Conservation (phyloP, 1,139 yeast genomes). For the Saccharomyces pastorianus region DNA sequence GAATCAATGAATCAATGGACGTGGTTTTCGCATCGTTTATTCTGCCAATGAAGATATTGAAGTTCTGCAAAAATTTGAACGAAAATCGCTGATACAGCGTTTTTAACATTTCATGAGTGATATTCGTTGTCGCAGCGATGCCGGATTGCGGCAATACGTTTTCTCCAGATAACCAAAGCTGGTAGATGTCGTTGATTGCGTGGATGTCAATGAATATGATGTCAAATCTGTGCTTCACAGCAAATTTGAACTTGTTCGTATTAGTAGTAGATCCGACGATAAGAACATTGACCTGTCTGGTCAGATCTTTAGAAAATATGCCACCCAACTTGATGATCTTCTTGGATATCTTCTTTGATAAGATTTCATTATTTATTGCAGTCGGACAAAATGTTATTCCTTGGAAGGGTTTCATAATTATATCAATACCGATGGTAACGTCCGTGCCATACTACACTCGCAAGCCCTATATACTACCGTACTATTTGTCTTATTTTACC, state of each 20-base stretch:
- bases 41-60: conserved; percentile 28
- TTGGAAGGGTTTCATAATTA: conserved; percentile 23
- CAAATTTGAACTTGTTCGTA: conserved; percentile 26
- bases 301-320: conserved; percentile 22
- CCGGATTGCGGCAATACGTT: conserved; percentile 15
- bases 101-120: conserved; percentile 12
- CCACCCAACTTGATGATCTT: conserved; percentile 30
- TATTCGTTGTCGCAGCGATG: conserved; percentile 4
- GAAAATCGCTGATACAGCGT: conserved; percentile 17
- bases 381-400: conserved; percentile 30
- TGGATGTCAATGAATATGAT: conserved; percentile 21
- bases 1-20: conserved; percentile 15
- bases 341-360: conserved; percentile 15
- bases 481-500: too few relatives aligned
- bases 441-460: not conserved
- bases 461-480: too few relatives aligned
- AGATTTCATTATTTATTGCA: conserved; percentile 19
- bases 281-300: conserved; percentile 25
- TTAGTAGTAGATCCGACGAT: conserved; percentile 18
- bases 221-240: conserved; percentile 25
- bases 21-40: conserved; percentile 6
- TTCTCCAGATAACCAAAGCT: conserved; percentile 28
- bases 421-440: not conserved
- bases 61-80: conserved; percentile 19
- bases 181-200: conserved; percentile 20